Conservation (phyloP, 2,329 filamentous ascomycete genomes). For the Colletotrichum sp. region DNA sequence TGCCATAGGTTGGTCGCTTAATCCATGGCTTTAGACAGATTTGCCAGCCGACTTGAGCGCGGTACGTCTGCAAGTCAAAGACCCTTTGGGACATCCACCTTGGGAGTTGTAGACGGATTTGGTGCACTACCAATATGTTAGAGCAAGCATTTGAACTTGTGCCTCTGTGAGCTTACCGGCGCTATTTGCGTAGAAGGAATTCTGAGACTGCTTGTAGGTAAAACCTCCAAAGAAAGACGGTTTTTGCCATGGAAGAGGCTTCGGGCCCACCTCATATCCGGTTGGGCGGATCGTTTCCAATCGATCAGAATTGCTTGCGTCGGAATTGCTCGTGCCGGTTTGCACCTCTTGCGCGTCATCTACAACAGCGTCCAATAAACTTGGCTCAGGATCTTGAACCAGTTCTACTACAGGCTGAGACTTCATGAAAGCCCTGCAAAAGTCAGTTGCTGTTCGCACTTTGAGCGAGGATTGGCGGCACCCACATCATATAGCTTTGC, state of each 20-base stretch:
- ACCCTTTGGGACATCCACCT: neutral
- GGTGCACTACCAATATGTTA: neutral
- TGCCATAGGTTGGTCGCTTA: neutral
- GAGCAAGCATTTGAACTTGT: neutral
- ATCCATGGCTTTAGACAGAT: neutral
- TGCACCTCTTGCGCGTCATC: neutral
- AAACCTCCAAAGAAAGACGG: neutral
- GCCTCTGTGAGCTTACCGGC: neutral
- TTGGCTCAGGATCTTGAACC: neutral
- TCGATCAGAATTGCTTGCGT: neutral
- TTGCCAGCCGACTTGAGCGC: neutral
- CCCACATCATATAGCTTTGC: neutral
- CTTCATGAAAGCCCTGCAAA: neutral
- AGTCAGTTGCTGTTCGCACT: neutral
- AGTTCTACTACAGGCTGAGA: neutral
- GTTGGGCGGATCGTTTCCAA: accelerated
- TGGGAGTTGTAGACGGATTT: neutral
- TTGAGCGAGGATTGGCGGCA: neutral
- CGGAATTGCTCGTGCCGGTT: neutral
- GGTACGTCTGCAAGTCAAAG: neutral
- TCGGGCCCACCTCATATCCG: neutral
- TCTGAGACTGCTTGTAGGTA: neutral
- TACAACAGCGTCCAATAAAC: neutral
- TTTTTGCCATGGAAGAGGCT: neutral
- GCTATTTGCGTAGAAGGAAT: neutral